These are phyloP conservation scores for Saccharum officinarum DNA, from an alignment of 176 grass and related monocot species.

Conservation along the genomic window DNA sequence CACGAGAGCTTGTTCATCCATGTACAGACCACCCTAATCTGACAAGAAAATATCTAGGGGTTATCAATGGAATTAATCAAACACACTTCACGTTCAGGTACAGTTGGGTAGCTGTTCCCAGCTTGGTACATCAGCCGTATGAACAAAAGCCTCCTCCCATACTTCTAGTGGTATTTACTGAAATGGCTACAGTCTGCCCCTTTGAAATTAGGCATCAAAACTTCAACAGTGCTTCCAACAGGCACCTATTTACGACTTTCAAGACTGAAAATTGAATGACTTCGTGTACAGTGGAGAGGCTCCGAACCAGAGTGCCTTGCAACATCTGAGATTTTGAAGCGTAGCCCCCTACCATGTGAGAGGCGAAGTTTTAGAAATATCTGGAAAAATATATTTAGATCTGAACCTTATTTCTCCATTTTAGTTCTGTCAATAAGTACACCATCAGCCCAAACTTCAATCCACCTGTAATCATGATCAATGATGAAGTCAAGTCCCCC, in stretches of 20 bases:
- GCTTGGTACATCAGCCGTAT: not conserved
- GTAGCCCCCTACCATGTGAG: not conserved
- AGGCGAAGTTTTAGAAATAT: not conserved
- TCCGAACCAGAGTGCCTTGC: conserved; percentile 5
- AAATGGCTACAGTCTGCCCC: not conserved
- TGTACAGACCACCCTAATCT: not conserved
- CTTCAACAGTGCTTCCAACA: conserved; percentile 3
- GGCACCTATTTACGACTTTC: not conserved
- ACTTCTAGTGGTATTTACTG: conserved; percentile 18
- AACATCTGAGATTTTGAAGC: not conserved
- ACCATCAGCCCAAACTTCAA: conserved; percentile 81
- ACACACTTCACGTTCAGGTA: conserved; percentile 3
- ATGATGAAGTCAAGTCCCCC: conserved; percentile 5
- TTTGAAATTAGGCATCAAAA: not conserved
- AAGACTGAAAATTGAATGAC: not conserved
- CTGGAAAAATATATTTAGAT: not conserved
- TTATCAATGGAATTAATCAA: not conserved
- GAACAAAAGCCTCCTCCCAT: conserved; percentile 8
- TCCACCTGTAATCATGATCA: conserved; percentile 56
- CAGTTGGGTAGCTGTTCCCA: not conserved
- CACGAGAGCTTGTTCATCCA: conserved; percentile 19
- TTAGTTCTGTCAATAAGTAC: conserved; percentile 47
- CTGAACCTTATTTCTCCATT: conserved; percentile 41
- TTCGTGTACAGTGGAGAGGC: not conserved
- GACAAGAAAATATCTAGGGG: conserved; percentile 3